phyloP scores from a whole-genome alignment of 2,329 filamentous ascomycete genomes.

The Emydomyces testavorans region DNA sequence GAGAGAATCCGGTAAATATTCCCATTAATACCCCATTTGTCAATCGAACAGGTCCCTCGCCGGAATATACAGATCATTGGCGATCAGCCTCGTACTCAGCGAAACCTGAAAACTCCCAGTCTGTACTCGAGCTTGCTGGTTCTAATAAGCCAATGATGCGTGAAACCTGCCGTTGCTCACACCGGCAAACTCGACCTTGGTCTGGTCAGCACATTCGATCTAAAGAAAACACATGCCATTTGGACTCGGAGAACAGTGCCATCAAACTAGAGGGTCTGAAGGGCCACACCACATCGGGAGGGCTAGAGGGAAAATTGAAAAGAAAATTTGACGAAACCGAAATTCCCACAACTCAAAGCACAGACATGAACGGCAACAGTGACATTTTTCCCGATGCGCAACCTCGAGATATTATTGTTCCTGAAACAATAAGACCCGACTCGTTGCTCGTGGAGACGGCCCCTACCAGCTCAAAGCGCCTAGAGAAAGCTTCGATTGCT shows the following conservation, averaged over 20 bases:
- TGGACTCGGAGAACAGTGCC: background rate
- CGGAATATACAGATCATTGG: background rate
- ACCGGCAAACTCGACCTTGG: background rate
- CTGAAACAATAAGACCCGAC: background rate
- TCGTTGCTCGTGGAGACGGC: background rate
- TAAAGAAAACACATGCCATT: background rate
- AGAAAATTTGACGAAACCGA: slow-evolving; percentile 10
- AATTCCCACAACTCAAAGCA: background rate
- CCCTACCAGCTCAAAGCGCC: slow-evolving; percentile 12
- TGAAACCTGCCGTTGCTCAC: background rate
- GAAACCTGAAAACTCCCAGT: background rate
- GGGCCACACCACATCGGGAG: background rate
- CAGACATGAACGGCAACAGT: background rate
- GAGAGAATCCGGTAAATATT: background rate
- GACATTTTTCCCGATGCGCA: slow-evolving; percentile 7
- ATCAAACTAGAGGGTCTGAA: background rate
- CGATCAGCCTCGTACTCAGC: background rate
- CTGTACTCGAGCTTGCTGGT: background rate
- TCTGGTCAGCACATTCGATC: background rate
- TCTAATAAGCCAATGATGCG: background rate
- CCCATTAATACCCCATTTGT: background rate
- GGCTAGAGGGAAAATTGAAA: background rate
- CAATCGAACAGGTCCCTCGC: background rate
- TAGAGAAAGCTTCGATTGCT: slow-evolving; percentile 16
- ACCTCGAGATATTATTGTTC: background rate